These are phyloP conservation scores for Hericium erinaceus DNA, from an alignment of 768 basidiomycete species.

Conservation along the genomic window DNA sequence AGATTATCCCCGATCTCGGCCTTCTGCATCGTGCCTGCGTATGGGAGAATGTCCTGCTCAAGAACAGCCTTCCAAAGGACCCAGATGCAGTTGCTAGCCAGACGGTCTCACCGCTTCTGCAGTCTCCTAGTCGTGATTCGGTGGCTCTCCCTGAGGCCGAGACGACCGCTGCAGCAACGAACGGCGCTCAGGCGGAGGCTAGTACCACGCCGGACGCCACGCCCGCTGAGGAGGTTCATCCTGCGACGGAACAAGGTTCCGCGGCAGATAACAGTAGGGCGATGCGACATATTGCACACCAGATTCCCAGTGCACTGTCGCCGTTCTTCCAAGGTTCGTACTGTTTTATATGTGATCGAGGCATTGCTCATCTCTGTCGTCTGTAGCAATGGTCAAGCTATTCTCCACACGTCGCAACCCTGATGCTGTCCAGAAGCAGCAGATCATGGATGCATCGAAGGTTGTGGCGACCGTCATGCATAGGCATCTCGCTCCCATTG, in stretches of 20 bases:
- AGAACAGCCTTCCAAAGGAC: conserved; percentile 38
- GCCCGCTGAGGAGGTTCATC: conserved; percentile 7
- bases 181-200: conserved; percentile 14
- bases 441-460: conserved; percentile 60
- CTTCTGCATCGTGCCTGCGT: conserved; percentile 71
- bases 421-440: conserved; percentile 67
- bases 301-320: conserved; percentile 62
- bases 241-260: conserved; percentile 31
- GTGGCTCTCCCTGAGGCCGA: conserved; percentile 24
- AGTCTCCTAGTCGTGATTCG: conserved; percentile 35
- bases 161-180: conserved; percentile 5
- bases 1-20: conserved; percentile 67
- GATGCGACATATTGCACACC: conserved; percentile 70
- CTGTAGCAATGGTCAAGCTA: conserved; percentile 73
- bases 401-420: conserved; percentile 75
- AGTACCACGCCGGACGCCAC: conserved; percentile 13
- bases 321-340: conserved; percentile 81
- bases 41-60: conserved; percentile 82
- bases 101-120: conserved; percentile 36
- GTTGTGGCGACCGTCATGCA: conserved; percentile 66
- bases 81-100: conserved; percentile 31
- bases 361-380: not conserved
- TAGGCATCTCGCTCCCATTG: conserved; percentile 50
- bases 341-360: not conserved
- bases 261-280: conserved; percentile 63